These are phyloP conservation scores for Phanerochaete carnosa DNA, from an alignment of 768 basidiomycete species.

Conservation along the genomic window DNA sequence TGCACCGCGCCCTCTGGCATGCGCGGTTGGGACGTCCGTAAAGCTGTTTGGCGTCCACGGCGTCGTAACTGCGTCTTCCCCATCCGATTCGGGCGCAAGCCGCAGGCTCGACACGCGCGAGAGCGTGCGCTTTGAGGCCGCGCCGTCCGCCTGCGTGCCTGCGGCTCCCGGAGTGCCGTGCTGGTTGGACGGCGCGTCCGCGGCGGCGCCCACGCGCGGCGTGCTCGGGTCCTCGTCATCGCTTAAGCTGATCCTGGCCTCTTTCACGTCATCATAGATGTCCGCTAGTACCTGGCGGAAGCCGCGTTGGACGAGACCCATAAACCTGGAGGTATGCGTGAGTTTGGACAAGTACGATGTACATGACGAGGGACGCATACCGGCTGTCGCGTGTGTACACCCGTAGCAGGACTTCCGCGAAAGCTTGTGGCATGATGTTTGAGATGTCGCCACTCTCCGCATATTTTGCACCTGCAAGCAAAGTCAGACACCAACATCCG, in stretches of 20 bases:
- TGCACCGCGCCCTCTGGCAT: background rate
- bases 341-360: background rate
- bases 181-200: constrained; percentile 34
- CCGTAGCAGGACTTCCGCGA: constrained; percentile 67
- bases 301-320: constrained; percentile 64
- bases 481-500: background rate
- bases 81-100: background rate
- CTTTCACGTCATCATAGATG: constrained; percentile 5
- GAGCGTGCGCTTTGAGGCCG: constrained; percentile 7
- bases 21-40: background rate
- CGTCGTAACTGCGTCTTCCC: background rate
- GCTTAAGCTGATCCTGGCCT: background rate
- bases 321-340: constrained; percentile 33
- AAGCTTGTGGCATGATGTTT: constrained; percentile 57
- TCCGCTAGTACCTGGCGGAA: constrained; percentile 45
- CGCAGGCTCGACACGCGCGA: constrained; percentile 13
- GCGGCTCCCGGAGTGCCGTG: constrained; percentile 17
- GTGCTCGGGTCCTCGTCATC: constrained; percentile 3
- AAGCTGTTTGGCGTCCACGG: background rate
- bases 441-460: constrained; percentile 61
- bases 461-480: background rate
- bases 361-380: constrained; percentile 18
- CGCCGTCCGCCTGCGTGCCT: too few relatives aligned
- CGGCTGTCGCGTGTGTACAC: constrained; percentile 63
- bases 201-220: constrained; percentile 32